These are phyloP conservation scores for Spencermartinsiella ligniputridi DNA, from an alignment of 1,139 yeast species.

Conservation along the genomic window DNA sequence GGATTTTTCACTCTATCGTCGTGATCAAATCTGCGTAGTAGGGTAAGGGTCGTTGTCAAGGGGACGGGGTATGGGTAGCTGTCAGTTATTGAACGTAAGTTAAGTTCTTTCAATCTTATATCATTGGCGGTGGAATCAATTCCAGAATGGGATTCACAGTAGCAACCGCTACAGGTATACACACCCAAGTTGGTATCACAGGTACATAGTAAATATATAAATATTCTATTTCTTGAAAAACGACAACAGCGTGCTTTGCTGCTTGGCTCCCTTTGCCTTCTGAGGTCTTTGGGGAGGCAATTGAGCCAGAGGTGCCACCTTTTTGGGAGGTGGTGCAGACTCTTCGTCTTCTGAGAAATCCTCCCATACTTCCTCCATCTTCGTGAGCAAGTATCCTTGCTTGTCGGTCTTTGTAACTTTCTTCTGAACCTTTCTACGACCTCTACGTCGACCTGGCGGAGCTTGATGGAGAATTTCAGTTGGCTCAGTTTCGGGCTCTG, in stretches of 20 bases:
- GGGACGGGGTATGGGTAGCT: not conserved
- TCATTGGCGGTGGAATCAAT: too few species aligned
- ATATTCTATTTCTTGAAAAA: constrained; percentile 17
- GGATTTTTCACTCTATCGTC: not conserved
- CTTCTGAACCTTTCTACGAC: constrained; percentile 16
- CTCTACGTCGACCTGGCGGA: constrained; percentile 9
- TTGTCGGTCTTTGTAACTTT: constrained; percentile 14
- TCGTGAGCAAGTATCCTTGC: constrained; percentile 18
- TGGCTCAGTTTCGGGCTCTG: not conserved
- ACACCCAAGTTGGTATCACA: too few species aligned
- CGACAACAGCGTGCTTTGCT: constrained; percentile 20
- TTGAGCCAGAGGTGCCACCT: constrained; percentile 4
- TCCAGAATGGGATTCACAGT: too few species aligned
- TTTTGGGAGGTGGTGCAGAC: constrained; percentile 1
- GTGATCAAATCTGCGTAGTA: not conserved
- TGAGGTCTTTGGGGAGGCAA: constrained; percentile 5
- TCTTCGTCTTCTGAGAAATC: constrained; percentile 18
- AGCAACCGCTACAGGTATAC: too few species aligned
- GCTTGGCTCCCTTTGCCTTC: constrained; percentile 5
- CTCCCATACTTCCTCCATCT: constrained; percentile 18
- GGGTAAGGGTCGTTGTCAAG: constrained; percentile 1
- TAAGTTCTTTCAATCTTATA: too few species aligned
- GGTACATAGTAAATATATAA: too few species aligned
- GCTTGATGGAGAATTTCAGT: constrained; percentile 4
- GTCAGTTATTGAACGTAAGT: too few species aligned